These are phyloP conservation scores for Wickerhamiella musiphila DNA, from an alignment of 805 yeast species.

Conservation along the genomic window DNA sequence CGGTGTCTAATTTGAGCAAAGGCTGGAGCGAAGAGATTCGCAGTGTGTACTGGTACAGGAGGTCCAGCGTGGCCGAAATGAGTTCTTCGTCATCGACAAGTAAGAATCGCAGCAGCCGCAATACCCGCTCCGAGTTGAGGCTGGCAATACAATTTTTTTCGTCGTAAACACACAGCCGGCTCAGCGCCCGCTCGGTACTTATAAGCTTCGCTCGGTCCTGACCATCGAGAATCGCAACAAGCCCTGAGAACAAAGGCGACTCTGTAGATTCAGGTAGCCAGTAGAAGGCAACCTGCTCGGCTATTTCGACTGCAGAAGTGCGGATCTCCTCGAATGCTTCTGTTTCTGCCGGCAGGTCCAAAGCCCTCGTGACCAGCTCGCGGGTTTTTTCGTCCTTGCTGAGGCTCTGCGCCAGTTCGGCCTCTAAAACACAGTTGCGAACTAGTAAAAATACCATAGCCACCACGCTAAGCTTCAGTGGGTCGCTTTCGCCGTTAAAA, in stretches of 20 bases:
- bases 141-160: conserved; percentile 35
- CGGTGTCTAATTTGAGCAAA: conserved; percentile 32
- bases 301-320: conserved; percentile 51
- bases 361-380: conserved; percentile 26
- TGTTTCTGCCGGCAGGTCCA: conserved; percentile 16
- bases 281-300: conserved; percentile 73
- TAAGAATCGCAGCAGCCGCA: conserved; percentile 38
- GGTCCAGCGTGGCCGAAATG: conserved; percentile 55
- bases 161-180: conserved; percentile 58
- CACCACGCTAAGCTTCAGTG: conserved; percentile 7
- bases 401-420: conserved; percentile 61
- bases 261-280: conserved; percentile 56
- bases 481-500: conserved; percentile 6
- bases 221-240: conserved; percentile 33
- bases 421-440: conserved; percentile 71
- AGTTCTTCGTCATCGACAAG: conserved; percentile 55
- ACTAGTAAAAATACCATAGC: conserved; percentile 44
- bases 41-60: conserved; percentile 64
- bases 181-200: conserved; percentile 54
- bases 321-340: conserved; percentile 19
- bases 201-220: conserved; percentile 56
- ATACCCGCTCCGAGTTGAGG: conserved; percentile 31
- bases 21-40: conserved; percentile 29
- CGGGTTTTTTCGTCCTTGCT: conserved; percentile 37
- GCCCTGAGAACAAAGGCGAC: conserved; percentile 42